These are phyloP conservation scores for Nicotiana sylvestris DNA, from an alignment of 257 asterid species.

Conservation along the genomic window DNA sequence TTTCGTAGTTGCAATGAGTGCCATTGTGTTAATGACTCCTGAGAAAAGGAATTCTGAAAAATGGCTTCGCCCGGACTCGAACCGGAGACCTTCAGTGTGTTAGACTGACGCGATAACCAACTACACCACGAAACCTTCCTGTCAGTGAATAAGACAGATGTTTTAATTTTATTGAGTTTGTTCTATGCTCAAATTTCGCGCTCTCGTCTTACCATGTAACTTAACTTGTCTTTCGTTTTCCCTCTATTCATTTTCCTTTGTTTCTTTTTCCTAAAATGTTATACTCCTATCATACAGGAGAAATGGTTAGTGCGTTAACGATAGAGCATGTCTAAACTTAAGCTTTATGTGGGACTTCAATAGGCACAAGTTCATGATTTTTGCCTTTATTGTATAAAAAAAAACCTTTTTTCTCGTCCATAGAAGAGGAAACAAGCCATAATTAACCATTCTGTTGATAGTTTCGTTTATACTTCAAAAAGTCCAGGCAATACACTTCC, in stretches of 20 bases:
- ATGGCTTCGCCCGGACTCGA: conserved; percentile 45
- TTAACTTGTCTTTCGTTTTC: too few relatives aligned
- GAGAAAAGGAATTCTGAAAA: too few relatives aligned
- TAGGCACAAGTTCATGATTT: not conserved
- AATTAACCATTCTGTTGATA: not conserved
- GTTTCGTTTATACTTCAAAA: not conserved
- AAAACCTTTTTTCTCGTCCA: not conserved
- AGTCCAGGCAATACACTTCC: not conserved
- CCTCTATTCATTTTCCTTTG: too few relatives aligned
- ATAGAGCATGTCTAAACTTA: not conserved
- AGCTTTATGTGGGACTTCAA: not conserved
- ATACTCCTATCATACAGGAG: too few relatives aligned
- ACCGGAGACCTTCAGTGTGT: conserved; percentile 98
- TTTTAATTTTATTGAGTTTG: too few relatives aligned
- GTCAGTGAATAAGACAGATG: too few relatives aligned
- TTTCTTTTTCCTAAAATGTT: too few relatives aligned
- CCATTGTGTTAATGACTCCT: too few relatives aligned
- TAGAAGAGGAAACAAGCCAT: not conserved
- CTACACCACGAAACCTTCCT: conserved; percentile 87
- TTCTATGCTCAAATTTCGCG: too few relatives aligned
- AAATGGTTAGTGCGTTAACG: too few relatives aligned
- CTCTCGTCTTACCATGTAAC: too few relatives aligned
- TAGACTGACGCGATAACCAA: conserved; percentile 99
- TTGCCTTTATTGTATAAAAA: not conserved
- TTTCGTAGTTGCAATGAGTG: too few relatives aligned